Base-by-base conservation (phyloP, 495 filamentous ascomycete genomes). In the Tricharina praecox region DNA sequence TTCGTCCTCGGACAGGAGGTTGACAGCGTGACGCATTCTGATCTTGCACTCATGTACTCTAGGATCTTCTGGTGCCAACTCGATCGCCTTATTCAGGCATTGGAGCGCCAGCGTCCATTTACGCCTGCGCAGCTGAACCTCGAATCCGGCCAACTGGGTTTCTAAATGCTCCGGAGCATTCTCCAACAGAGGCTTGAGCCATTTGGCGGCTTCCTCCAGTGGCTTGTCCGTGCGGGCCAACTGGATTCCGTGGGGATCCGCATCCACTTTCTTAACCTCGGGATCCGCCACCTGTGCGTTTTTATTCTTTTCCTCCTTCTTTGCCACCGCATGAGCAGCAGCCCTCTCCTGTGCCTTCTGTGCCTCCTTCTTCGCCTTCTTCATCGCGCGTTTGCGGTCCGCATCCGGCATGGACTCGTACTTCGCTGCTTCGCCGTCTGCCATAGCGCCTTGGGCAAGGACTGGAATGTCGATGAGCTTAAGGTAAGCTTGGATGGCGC, bases 311-410 rank as follows among this genome's bases (percentile, higher is more conserved):
- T 80, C 79, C 61, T 87, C 77, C 21, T 82, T 79, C 64, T 82
- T 88, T 50, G 72, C 75, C n/a, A 67, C 70, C 23, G 66, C 66
- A 52, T 85, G 80, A 11, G 77, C 77, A 24, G 87, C 88, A 26
- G 79, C 77, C 56, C 82, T 80, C 60, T 93, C 85, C 37, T 72
- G 62, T 5, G 73, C 71, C 55, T 81, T 86, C 55, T 90, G 81
- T 9, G 82, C 81, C 54, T 94, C 90, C 64, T 83, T 87, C 67
- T 78, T 87, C 2, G 88, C 87, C 68, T 96, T 97, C 72, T 94
- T 95, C 30, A 82, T 68, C 0, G 85, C 85, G 69, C 92, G 96
- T 72, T 93, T 96, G 46, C 74, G 72, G 57, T 94, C 86, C 3
- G 74, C 74, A 0, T 74, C 72, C 39, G 79, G 76, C 33, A 71